These are phyloP conservation scores for Fomitopsis schrenkii DNA, from an alignment of 1,284 basidiomycete species.

Conservation along the genomic window DNA sequence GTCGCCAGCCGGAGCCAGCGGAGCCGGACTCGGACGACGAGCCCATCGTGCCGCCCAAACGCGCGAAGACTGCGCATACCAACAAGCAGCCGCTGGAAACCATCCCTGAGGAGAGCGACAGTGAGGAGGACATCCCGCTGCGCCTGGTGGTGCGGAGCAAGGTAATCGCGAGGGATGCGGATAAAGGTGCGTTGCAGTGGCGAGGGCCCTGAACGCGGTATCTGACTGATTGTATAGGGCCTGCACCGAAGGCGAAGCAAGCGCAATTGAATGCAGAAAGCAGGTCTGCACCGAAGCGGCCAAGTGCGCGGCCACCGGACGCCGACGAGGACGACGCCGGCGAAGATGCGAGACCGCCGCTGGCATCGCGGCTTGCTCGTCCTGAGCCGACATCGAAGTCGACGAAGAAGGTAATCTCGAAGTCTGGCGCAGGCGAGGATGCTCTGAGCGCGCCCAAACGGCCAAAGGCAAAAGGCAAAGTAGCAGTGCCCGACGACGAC, in stretches of 20 bases:
- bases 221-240: too few relatives aligned
- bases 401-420: background rate
- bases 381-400: background rate
- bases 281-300: background rate
- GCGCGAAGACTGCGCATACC: background rate
- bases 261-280: background rate
- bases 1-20: background rate
- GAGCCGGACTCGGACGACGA: background rate
- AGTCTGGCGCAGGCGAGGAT: background rate
- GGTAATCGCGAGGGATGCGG: background rate
- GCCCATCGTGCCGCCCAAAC: background rate
- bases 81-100: background rate
- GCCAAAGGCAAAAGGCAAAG: background rate
- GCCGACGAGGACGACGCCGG: background rate
- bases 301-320: background rate
- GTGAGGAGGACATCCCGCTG: background rate
- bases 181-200: background rate
- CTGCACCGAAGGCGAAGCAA: too few relatives aligned
- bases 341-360: background rate
- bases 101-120: background rate
- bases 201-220: too few relatives aligned
- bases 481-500: background rate
- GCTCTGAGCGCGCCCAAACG: background rate
- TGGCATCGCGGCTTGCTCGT: too few relatives aligned
- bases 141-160: background rate